Percentiles rank a stretch among this genome's conserved stretches.
Evolutionary conservation across 768 basidiomycete genomes (phyloP).

Genomic region (Lentinus brumalis): DNA sequence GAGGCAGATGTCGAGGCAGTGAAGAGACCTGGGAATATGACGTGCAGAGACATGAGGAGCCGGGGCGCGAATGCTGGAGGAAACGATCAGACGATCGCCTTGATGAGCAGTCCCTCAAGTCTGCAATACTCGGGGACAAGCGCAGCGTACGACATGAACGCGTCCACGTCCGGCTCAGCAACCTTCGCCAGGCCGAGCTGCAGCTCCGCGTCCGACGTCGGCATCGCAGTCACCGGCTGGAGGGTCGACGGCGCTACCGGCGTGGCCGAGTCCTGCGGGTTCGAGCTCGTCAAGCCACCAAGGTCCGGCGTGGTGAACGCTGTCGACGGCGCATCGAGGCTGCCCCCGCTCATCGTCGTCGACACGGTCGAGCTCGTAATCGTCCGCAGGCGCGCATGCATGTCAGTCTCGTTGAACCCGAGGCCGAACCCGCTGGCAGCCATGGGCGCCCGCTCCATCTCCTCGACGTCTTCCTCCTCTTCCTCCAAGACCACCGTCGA

Average conservation of each 20-base stretch:
- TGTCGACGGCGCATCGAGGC: slow-evolving; percentile 50
- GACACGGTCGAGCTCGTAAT: slow-evolving; percentile 50
- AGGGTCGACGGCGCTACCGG: slow-evolving; percentile 58
- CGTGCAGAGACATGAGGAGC: background rate
- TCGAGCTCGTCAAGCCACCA: slow-evolving; percentile 32
- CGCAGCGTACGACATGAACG: slow-evolving; percentile 83
- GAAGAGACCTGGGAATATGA: background rate
- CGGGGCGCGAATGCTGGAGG: background rate
- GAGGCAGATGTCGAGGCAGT: background rate
- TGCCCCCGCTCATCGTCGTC: slow-evolving; percentile 33
- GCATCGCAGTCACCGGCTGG: slow-evolving; percentile 70
- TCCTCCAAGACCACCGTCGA: slow-evolving; percentile 65
- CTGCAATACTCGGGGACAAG: slow-evolving; percentile 84
- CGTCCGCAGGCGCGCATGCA: slow-evolving; percentile 50
- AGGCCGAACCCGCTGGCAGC: slow-evolving; percentile 38
- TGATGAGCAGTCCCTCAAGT: slow-evolving; percentile 77
- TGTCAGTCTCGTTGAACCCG: slow-evolving; percentile 45
- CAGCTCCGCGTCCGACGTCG: slow-evolving; percentile 70
- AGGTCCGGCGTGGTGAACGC: slow-evolving; percentile 67
- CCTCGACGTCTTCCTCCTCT: slow-evolving; percentile 74
- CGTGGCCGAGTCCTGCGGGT: slow-evolving; percentile 35
- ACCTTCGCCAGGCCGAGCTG: slow-evolving; percentile 81
- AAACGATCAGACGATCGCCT: slow-evolving; percentile 46
- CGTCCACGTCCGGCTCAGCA: slow-evolving; percentile 81
- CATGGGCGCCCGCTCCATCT: slow-evolving; percentile 45